Evolutionary conservation across 2,329 filamentous ascomycete species (phyloP), one percentile per base, ranked within the genome.

Genomic region (Arthroderma sp.): DNA sequence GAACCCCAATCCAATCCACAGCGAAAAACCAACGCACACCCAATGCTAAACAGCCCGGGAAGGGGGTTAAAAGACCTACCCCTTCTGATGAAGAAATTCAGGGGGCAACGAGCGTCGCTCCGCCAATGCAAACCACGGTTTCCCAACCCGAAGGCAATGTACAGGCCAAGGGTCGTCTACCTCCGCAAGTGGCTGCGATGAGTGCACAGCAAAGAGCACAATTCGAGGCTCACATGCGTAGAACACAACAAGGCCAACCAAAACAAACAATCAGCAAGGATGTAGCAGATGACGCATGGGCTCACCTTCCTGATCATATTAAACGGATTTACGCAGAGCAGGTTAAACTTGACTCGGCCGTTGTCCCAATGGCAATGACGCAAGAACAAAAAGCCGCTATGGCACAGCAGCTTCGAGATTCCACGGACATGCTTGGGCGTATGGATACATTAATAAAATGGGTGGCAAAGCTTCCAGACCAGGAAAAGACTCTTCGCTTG

Each of bases 81-180:
- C 62, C 59, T 44, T 70, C 74, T 50, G 70, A 74, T 52, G 55
- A 62, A n/a, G 53, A 69, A 70, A 45, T 53, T 61, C 30, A 62
- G 62, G 15, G 15, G 38, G 61, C 65, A 48, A 62, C 62, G 5
- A 62, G 63, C 45, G 36, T 52, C 2, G 56, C 62, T 37, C 53
- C 55, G 34, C 47, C 56, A 31, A 47, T 49, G 22, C 57, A 59
- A 36, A 45, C 50, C 4, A 27, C 50, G 31, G 36, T 49, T 38
- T n/a, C 28, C 6, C 52, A 56, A 38, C 50, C 49, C 30, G 50
- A 55, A 30, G 40, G 41, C 47, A 42, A 54, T 33, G 48, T 52
- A 37, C 52, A 53, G 29, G 51, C 50, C 10, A 38, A 53, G 29
- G 52, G 51, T 9, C 49, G 59, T 29, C 60, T 61, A 7, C 57